Percentiles rank a stretch among this genome's conserved stretches.
These are phyloP conservation scores for Ochromonas danica DNA, from an alignment of 108 stramenopile species.

Conservation along the genomic window DNA sequence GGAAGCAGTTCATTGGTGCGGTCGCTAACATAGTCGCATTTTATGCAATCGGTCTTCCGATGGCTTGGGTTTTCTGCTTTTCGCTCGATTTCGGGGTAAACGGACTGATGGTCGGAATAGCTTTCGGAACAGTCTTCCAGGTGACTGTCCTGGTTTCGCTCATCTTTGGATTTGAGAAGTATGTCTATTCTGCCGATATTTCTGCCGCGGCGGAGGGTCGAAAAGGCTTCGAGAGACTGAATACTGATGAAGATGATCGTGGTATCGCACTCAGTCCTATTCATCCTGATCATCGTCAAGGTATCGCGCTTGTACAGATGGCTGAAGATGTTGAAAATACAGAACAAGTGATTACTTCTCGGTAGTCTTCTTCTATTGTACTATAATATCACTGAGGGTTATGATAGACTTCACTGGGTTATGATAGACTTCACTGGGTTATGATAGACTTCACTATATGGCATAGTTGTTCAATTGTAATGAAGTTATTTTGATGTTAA, in stretches of 20 bases:
- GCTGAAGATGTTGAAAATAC: background rate
- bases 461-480: background rate
- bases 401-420: background rate
- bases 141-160: background rate
- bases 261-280: background rate
- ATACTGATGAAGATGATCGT: too few species aligned
- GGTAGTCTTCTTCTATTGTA: background rate
- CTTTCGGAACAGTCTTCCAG: background rate
- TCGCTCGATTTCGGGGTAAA: background rate
- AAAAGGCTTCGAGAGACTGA: background rate
- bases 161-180: conserved; percentile 7
- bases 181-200: background rate
- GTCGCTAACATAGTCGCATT: conserved; percentile 22
- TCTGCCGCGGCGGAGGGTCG: background rate
- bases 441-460: background rate
- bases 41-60: conserved; percentile 26
- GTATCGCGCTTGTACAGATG: background rate
- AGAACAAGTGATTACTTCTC: too few species aligned
- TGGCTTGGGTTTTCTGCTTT: conserved; percentile 30
- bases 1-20: conserved; percentile 30
- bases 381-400: background rate
- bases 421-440: background rate
- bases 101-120: conserved; percentile 30
- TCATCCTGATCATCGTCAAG: background rate
- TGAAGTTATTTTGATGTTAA: background rate